Percentiles rank a stretch among this genome's conserved stretches.
Evolutionary conservation across 2,329 filamentous ascomycete genomes (phyloP).

Genomic region (Scortechinia acanthostroma): DNA sequence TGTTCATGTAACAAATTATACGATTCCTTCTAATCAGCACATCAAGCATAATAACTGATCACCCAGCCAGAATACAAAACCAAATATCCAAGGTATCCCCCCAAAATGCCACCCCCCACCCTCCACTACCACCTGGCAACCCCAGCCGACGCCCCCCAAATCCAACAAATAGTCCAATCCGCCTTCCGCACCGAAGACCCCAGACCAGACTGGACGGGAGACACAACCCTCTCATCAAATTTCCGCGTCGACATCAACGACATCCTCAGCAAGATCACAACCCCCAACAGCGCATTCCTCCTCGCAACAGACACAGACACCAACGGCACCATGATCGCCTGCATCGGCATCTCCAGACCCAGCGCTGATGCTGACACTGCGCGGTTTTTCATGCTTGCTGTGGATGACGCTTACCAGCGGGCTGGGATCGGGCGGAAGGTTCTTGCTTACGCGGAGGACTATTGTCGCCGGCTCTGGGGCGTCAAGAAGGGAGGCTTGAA

Average conservation of each 20-base stretch:
- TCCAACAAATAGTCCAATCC: slow-evolving; percentile 26
- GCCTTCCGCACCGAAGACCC: slow-evolving; percentile 29
- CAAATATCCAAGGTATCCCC: no score
- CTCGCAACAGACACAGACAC: slow-evolving; percentile 8
- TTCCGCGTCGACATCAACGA: slow-evolving; percentile 13
- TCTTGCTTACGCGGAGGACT: slow-evolving; percentile 16
- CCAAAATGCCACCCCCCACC: no score
- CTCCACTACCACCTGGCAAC: slow-evolving; percentile 27
- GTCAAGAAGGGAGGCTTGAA: slow-evolving; percentile 11
- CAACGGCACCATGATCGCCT: slow-evolving; percentile 8
- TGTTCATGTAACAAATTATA: no score
- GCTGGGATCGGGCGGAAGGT: slow-evolving; percentile 13
- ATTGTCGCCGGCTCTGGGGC: slow-evolving; percentile 12
- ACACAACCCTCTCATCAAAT: slow-evolving; percentile 14
- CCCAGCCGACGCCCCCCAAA: slow-evolving; percentile 18
- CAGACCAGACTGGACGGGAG: slow-evolving; percentile 22
- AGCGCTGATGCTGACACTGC: slow-evolving; percentile 6
- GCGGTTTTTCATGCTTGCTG: slow-evolving; percentile 14
- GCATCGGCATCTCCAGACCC: slow-evolving; percentile 11
- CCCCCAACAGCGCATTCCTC: slow-evolving; percentile 14
- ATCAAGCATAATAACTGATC: no score
- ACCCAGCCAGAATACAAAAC: no score
- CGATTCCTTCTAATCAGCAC: no score
- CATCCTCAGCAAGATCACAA: slow-evolving; percentile 14
- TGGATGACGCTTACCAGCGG: slow-evolving; percentile 11